These are phyloP conservation scores for Neonectria sp. DNA, from an alignment of 2,329 filamentous ascomycete species.

Conservation along the genomic window DNA sequence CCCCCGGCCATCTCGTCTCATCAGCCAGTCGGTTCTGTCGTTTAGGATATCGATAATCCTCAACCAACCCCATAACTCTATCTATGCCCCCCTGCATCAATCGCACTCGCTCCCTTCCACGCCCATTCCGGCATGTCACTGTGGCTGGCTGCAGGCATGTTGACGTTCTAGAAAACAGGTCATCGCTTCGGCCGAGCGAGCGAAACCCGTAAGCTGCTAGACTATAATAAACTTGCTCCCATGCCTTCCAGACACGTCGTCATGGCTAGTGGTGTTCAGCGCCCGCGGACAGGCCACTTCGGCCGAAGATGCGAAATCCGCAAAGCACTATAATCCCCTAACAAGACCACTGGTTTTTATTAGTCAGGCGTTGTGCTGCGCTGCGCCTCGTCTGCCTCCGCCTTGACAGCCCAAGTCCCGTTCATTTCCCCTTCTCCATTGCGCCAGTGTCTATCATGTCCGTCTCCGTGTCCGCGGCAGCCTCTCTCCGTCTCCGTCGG, in stretches of 20 bases:
- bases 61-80: neutral
- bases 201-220: neutral
- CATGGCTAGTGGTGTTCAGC: neutral
- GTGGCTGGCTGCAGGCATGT: neutral
- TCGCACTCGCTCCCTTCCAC: neutral
- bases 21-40: neutral
- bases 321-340: neutral
- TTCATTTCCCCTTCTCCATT: neutral
- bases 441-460: constrained; percentile 5
- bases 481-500: constrained; percentile 25
- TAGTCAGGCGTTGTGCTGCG: constrained; percentile 2
- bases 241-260: neutral
- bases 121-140: neutral
- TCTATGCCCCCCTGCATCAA: neutral
- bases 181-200: constrained; percentile 3
- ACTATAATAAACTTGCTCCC: neutral
- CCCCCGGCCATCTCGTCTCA: neutral
- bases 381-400: constrained; percentile 20
- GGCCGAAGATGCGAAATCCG: neutral
- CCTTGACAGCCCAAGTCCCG: neutral
- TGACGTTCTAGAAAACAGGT: neutral
- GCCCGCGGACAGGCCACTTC: neutral
- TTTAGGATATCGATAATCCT: neutral
- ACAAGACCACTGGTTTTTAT: neutral
- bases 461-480: constrained; percentile 9